phyloP scores from a whole-genome alignment of 768 basidiomycete species.

The Galerina marginata region DNA sequence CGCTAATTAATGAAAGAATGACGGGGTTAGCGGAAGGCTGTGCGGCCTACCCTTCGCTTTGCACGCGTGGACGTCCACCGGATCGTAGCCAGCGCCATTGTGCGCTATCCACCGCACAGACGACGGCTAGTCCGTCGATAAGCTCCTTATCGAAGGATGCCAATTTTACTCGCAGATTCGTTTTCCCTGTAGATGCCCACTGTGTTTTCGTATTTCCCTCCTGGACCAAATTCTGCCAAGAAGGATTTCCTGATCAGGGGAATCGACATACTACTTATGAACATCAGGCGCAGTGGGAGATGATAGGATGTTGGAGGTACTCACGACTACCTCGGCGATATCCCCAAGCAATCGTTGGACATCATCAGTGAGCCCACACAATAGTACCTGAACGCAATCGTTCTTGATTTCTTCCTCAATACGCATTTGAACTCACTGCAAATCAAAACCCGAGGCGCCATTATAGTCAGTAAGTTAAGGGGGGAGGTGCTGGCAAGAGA shows the following conservation, averaged over 20 bases:
- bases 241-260: constrained; percentile 71
- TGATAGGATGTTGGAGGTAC: constrained; percentile 33
- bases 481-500: not conserved
- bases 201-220: constrained; percentile 74
- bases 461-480: not conserved
- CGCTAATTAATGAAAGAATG: constrained; percentile 1
- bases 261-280: constrained; percentile 49
- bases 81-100: constrained; percentile 93
- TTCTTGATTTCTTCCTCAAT: not conserved
- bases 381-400: constrained; percentile 55
- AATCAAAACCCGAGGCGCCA: constrained; percentile 39
- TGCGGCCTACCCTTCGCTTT: constrained; percentile 62
- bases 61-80: constrained; percentile 78
- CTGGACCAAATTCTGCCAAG: constrained; percentile 61
- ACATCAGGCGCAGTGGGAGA: not conserved
- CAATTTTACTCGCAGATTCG: constrained; percentile 65
- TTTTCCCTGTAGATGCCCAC: constrained; percentile 85
- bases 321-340: constrained; percentile 78
- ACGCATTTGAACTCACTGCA: constrained; percentile 36
- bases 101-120: constrained; percentile 87
- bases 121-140: constrained; percentile 66
- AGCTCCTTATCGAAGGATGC: constrained; percentile 81
- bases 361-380: constrained; percentile 83
- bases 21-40: not conserved
- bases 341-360: constrained; percentile 64